Base-by-base conservation (phyloP, 768 basidiomycete species). In the Tubosaeta sp. region DNA sequence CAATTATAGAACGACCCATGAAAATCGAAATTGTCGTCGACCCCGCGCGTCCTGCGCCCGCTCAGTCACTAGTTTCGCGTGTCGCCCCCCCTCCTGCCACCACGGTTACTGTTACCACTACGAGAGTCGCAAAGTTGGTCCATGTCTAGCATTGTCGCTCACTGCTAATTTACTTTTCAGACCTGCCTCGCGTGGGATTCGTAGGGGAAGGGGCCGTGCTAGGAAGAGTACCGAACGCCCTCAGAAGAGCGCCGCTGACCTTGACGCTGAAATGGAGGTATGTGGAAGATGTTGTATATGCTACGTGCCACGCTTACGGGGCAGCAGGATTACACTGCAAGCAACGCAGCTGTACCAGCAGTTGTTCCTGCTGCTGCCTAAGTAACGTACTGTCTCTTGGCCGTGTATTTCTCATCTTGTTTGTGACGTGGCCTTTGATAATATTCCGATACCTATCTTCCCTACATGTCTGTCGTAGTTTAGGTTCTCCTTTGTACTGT, bases 241-340 rank as follows among this genome's bases (percentile, higher is more conserved):
- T 5, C 73, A 76, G 49, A 95, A 95, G 76, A 82, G 83, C 19
- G 90, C 76, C 3, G 95, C 90, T 29, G 91, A 94, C 66, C 81
- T 98, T 38, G 95, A 98, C 67, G 93, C 94, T 8, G 95, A 98
- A 77, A 98, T 98, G 95, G 89, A 89, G 81, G 95, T 95, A 52
- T 34, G 83, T 67, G 22, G 36, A 7, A 13, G 4, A 18, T 4
- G 1, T 0, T 2, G 40, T 11, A 1, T 41, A 34, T 12, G 18
- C 22, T 19, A 29, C 46, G 4, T 19, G 13, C 11, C 10, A 25
- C n/a, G 4, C 32, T 49, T 42, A 57, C 44, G n/a, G 47, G 47
- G 8, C 19, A 22, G 6, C 49, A 87, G 86, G 85, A 87, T 62
- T 87, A 87, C 59, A 87, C 85, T 31, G 75, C 83, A 13, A 78